Percentiles rank a stretch among this genome's conserved stretches.
These are phyloP conservation scores for Penicillium antarcticum DNA, from an alignment of 495 filamentous ascomycete species.

Conservation along the genomic window DNA sequence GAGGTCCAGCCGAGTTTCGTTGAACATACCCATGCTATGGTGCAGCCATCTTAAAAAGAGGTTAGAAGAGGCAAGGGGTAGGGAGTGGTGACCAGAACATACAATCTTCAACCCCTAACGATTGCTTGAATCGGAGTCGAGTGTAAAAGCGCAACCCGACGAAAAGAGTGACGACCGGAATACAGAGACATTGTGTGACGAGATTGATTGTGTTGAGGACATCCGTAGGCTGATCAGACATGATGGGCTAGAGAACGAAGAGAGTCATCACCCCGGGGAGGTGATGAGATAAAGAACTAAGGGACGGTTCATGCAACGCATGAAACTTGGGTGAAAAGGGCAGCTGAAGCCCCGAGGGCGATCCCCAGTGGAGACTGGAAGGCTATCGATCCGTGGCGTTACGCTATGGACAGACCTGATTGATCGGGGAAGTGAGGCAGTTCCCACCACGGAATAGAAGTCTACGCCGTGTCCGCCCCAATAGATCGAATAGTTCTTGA, in stretches of 20 bases:
- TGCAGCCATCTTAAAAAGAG: constrained; percentile 23
- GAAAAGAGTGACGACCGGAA: constrained; percentile 38
- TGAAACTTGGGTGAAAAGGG: constrained; percentile 1
- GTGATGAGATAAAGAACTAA: background rate
- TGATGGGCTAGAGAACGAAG: constrained; percentile 10
- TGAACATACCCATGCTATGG: constrained; percentile 33
- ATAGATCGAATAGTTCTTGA: background rate
- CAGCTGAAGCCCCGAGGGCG: background rate
- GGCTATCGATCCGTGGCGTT: constrained; percentile 4
- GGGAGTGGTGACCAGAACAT: constrained; percentile 9
- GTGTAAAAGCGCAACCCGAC: constrained; percentile 36
- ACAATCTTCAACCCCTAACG: constrained; percentile 41
- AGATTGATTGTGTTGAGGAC: constrained; percentile 36
- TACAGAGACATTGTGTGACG: constrained; percentile 44
- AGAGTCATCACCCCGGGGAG: background rate
- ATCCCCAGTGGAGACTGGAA: background rate
- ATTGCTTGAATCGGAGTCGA: constrained; percentile 34
- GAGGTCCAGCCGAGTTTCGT: background rate
- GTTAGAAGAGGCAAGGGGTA: constrained; percentile 16
- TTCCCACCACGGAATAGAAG: constrained; percentile 4
- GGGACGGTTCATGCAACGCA: background rate
- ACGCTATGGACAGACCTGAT: background rate
- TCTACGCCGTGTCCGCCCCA: constrained; percentile 1
- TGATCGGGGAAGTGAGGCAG: background rate
- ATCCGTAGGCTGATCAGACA: constrained; percentile 32